These are phyloP conservation scores for Acanthamoeba royreba DNA, from an alignment of 208 protist genomes.

Conservation along the genomic window DNA sequence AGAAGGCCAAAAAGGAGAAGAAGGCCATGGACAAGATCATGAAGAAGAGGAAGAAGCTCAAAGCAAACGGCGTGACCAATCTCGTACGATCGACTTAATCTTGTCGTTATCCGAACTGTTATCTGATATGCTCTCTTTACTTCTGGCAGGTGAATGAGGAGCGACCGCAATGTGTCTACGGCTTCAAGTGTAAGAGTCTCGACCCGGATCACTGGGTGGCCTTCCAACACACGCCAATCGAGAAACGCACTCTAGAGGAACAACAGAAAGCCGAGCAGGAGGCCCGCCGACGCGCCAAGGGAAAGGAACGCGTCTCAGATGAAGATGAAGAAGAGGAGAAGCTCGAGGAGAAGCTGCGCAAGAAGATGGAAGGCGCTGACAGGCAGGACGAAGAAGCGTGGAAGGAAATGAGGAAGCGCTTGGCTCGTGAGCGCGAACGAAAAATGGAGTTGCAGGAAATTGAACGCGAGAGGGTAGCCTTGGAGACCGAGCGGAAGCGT, in stretches of 20 bases:
- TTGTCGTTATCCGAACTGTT: neutral
- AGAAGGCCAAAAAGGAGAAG: neutral
- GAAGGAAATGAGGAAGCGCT: no score
- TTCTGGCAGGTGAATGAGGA: neutral
- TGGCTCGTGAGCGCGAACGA: no score
- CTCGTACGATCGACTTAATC: neutral
- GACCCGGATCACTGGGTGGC: neutral
- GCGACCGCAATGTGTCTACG: neutral
- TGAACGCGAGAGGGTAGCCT: no score
- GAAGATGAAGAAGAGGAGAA: neutral
- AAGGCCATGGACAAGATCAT: constrained; percentile 14
- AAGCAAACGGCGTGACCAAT: neutral
- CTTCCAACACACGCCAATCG: neutral
- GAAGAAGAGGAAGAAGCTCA: neutral
- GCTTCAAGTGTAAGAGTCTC: neutral
- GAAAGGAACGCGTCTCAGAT: neutral
- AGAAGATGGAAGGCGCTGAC: neutral
- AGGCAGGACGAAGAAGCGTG: no score
- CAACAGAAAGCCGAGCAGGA: neutral
- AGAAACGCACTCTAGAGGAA: neutral
- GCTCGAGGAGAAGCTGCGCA: neutral
- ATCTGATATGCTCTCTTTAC: neutral
- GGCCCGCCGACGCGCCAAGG: neutral
- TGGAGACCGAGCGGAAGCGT: no score
- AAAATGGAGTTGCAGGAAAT: no score